A percentile compares a stretch with the other conserved stretches of the same genome.
phyloP scores from a whole-genome alignment of 306 rosid species.

The Oemleria cerasiformis region DNA sequence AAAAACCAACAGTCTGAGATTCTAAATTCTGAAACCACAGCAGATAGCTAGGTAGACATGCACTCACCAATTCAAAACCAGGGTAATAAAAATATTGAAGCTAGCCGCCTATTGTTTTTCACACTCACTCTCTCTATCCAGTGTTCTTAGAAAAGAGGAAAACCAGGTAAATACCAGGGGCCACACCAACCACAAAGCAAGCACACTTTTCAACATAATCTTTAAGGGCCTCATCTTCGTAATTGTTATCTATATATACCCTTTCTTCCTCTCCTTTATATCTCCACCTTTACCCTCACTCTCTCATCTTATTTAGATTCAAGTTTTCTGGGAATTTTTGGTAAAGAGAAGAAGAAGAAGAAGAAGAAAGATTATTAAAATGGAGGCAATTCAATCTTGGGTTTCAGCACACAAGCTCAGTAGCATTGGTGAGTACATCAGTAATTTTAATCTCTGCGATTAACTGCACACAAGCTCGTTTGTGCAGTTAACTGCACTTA shows the following conservation, averaged over 20 bases:
- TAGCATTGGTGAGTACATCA: slow-evolving; percentile 51
- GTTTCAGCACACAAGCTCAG: slow-evolving; percentile 72
- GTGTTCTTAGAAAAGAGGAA: slow-evolving; percentile 28
- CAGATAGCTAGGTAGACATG: neutral
- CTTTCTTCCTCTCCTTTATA: slow-evolving; percentile 1
- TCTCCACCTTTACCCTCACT: slow-evolving; percentile 17
- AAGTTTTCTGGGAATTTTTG: neutral
- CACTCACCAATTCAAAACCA: slow-evolving; percentile 7
- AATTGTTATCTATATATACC: slow-evolving; percentile 32
- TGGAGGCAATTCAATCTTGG: slow-evolving; percentile 78
- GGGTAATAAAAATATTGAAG: neutral
- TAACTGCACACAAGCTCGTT: too few relatives aligned
- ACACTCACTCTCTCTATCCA: slow-evolving; percentile 6
- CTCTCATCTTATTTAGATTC: neutral
- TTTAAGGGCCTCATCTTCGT: too few relatives aligned
- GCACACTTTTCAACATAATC: slow-evolving; percentile 21
- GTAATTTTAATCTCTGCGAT: neutral
- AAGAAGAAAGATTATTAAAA: slow-evolving; percentile 16
- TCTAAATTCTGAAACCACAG: neutral
- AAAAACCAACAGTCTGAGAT: neutral
- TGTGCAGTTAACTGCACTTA: too few relatives aligned
- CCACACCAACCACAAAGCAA: slow-evolving; percentile 13
- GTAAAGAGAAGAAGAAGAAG: neutral
- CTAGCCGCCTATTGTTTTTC: too few relatives aligned
- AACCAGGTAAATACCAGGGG: slow-evolving; percentile 35